phyloP scores from a whole-genome alignment of 129 eudicot species.

The Chrysanthemum seticuspe region DNA sequence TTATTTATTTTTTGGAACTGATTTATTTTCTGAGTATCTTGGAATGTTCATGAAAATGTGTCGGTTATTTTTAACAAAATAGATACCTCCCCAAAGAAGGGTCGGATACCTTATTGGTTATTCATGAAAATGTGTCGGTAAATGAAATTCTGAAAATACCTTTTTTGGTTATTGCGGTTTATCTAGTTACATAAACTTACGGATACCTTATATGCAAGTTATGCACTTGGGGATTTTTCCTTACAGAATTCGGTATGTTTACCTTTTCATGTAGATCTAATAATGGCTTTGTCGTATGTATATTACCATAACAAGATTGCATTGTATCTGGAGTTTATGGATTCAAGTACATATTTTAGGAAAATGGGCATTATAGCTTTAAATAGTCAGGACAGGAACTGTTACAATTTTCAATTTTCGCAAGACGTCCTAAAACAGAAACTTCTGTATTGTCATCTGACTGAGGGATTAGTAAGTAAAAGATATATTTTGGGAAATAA shows the following conservation, averaged over 20 bases:
- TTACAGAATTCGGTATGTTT: background rate
- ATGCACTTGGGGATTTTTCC: background rate
- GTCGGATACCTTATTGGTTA: too few relatives aligned
- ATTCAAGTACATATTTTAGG: too few relatives aligned
- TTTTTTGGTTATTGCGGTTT: background rate
- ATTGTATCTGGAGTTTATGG: too few relatives aligned
- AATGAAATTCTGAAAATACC: constrained; percentile 9
- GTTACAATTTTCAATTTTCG: background rate
- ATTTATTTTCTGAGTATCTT: background rate
- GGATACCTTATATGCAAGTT: constrained; percentile 12
- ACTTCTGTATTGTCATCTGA: constrained; percentile 1
- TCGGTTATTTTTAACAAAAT: constrained; percentile 1
- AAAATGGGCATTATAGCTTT: too few relatives aligned
- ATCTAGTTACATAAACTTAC: background rate
- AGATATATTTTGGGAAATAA: background rate
- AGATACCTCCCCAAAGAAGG: background rate
- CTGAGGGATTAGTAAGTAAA: background rate
- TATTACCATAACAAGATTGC: too few relatives aligned
- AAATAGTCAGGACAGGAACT: background rate
- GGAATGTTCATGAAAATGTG: constrained; percentile 12
- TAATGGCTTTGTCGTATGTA: background rate
- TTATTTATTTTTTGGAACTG: background rate
- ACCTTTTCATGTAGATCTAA: constrained; percentile 7
- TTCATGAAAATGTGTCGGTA: background rate
- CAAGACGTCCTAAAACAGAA: background rate